Conservation (phyloP, 2,329 filamentous ascomycete species). For the Neospermospora avenae region DNA sequence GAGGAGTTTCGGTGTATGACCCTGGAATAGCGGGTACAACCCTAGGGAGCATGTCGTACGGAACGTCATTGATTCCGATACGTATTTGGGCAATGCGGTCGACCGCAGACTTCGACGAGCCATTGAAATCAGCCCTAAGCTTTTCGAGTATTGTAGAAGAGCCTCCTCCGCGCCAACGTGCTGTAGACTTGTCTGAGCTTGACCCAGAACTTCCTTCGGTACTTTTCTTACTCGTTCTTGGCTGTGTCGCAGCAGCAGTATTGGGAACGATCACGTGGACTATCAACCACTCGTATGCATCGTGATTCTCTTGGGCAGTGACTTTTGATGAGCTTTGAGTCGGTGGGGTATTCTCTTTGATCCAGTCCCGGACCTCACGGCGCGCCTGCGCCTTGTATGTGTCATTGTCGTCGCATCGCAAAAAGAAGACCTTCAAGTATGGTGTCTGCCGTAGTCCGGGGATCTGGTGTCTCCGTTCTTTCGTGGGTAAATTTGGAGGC, state of each 20-base stretch:
- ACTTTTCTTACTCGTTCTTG: slow-evolving; percentile 55
- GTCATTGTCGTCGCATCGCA: slow-evolving; percentile 95
- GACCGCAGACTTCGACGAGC: slow-evolving; percentile 62
- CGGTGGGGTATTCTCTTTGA: slow-evolving; percentile 69
- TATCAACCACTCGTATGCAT: slow-evolving; percentile 94
- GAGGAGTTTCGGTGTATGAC: slow-evolving; percentile 65
- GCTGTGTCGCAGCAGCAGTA: slow-evolving; percentile 74
- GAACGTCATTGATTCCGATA: slow-evolving; percentile 67
- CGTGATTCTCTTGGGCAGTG: slow-evolving; percentile 83
- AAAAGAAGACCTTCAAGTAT: slow-evolving; percentile 84
- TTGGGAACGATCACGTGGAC: slow-evolving; percentile 90
- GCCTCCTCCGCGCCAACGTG: slow-evolving; percentile 73
- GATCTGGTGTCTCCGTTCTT: slow-evolving; percentile 83
- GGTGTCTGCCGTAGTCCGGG: slow-evolving; percentile 89
- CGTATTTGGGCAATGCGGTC: slow-evolving; percentile 86
- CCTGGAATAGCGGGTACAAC: slow-evolving; percentile 61
- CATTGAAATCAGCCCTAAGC: slow-evolving; percentile 85
- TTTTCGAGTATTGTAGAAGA: slow-evolving; percentile 86
- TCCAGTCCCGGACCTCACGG: slow-evolving; percentile 83
- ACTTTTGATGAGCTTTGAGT: slow-evolving; percentile 50
- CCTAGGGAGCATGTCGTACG: slow-evolving; percentile 60
- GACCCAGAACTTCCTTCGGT: slow-evolving; percentile 49
- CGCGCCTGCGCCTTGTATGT: slow-evolving; percentile 80
- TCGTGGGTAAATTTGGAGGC: slow-evolving; percentile 34
- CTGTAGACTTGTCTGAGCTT: slow-evolving; percentile 60